These are phyloP conservation scores for Parascedosporium putredinis DNA, from an alignment of 2,329 filamentous ascomycete genomes.

Conservation along the genomic window DNA sequence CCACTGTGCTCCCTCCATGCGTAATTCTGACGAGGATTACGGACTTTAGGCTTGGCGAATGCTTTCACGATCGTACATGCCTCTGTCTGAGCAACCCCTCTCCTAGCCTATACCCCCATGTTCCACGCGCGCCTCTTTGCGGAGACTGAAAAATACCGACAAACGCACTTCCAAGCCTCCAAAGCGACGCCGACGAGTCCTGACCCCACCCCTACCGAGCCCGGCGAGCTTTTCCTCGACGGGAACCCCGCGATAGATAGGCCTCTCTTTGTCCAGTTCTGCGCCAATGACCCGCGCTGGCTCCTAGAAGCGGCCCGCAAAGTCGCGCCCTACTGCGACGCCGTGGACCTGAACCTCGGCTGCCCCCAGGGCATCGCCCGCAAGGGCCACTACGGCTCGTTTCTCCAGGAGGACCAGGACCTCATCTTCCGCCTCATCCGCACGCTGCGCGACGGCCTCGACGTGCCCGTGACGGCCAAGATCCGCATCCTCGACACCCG, in stretches of 20 bases:
- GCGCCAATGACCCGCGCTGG: constrained; percentile 75
- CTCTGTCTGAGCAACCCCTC: constrained; percentile 49
- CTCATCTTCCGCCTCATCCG: constrained; percentile 75
- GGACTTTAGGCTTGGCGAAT: constrained; percentile 79
- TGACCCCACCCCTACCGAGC: constrained; percentile 7
- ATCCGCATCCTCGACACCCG: constrained; percentile 80
- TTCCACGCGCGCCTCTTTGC: constrained; percentile 83
- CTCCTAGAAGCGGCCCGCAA: constrained; percentile 68
- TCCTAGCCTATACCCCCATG: constrained; percentile 94
- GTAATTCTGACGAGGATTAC: constrained; percentile 3
- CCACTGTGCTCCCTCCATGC: neutral
- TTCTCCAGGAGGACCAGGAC: constrained; percentile 85
- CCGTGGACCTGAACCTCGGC: constrained; percentile 88
- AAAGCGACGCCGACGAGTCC: constrained; percentile 16
- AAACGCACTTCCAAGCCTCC: constrained; percentile 68
- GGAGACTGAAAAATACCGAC: constrained; percentile 66
- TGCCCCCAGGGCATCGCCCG: constrained; percentile 93
- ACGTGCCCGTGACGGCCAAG: constrained; percentile 86
- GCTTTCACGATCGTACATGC: constrained; percentile 86
- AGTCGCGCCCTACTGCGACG: constrained; percentile 82
- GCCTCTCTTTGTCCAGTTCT: constrained; percentile 93
- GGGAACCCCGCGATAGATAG: constrained; percentile 78
- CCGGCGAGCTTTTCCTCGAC: constrained; percentile 54
- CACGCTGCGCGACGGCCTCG: constrained; percentile 66
- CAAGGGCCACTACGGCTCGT: constrained; percentile 85